Base-by-base conservation (phyloP, 1,284 basidiomycete species). In the Psilocybe mexicana region DNA sequence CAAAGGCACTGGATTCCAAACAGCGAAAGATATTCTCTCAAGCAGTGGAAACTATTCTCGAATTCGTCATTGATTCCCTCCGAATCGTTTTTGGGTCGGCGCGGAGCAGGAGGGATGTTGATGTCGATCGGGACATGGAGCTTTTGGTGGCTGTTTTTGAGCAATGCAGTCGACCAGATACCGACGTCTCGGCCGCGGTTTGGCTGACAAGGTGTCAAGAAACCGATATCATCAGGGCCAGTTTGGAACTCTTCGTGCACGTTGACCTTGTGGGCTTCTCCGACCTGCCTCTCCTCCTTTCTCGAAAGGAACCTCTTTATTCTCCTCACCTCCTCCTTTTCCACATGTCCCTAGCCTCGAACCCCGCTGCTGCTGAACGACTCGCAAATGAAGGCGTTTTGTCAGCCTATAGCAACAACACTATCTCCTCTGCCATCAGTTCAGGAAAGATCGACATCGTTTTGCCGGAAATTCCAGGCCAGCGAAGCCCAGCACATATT, bases 121-220 rank as follows among this genome's bases (percentile, higher is more conserved):
- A 91, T 52, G 73, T 92, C 7, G 91, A 93, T 68, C 79, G 83
- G 25, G 93, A 95, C 63, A 84, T 95, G 78, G 86, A 92, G 62
- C 77, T 94, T 6, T 76, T 94, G 6, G 85, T 92, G 3, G 83
- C 89, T 12, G 86, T 91, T n/a, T 92, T 95, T 63, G 86, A 92
- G 64, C 88, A 92, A 68, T 88, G 88, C 67, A 90, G 85, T 2
- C 80, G 84, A 11, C 74, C 80, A 7, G 87, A 90, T 40, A 79
- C 93, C 52, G 84, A 83, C 48, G 76, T 82, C 0, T 86, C 89
- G 0, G 83, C 90, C 0, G 74, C 79, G 1, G 70, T 80, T 11
- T 97, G 95, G 94, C 77, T 97, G 45, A 80, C 87, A 23, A 80
- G 86, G 50, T 90, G 93, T 59, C 90, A 93, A 67, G 90, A 93